phyloP scores from a whole-genome alignment of 805 yeast genomes.

The Huiozyma naganishii region DNA sequence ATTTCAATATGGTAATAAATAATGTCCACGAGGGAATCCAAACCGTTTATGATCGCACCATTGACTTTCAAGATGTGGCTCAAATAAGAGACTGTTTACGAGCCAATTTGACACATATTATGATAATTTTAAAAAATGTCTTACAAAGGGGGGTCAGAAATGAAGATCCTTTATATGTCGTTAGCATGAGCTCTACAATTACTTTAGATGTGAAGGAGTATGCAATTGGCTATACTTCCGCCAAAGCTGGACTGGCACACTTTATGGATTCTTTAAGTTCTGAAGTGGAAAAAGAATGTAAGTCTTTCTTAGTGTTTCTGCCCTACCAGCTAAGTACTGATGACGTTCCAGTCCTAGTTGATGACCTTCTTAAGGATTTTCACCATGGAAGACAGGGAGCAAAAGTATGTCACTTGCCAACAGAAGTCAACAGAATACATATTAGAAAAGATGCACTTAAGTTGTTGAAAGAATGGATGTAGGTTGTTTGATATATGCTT shows the following conservation, averaged over 20 bases:
- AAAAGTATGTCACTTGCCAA: background rate
- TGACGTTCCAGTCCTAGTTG: background rate
- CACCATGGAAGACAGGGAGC: conserved; percentile 10
- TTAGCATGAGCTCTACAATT: conserved; percentile 9
- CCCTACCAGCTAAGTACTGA: conserved; percentile 1
- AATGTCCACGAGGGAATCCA: conserved; percentile 12
- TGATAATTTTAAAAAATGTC: conserved; percentile 14
- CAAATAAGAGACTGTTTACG: conserved; percentile 1
- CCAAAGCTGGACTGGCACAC: conserved; percentile 17
- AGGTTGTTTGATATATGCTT: background rate
- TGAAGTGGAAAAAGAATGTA: conserved; percentile 6
- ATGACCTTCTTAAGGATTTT: conserved; percentile 6
- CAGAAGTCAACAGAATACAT: background rate
- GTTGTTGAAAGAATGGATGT: conserved; percentile 2
- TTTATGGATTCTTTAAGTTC: conserved; percentile 19
- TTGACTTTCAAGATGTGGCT: conserved; percentile 3
- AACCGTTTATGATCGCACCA: conserved; percentile 2
- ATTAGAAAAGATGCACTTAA: background rate
- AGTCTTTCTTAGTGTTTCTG: background rate
- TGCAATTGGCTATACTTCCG: conserved; percentile 6
- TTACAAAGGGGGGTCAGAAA: background rate
- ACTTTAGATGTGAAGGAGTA: conserved; percentile 1
- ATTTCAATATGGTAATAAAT: conserved; percentile 11
- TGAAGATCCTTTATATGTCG: conserved; percentile 9
- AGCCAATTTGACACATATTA: conserved; percentile 14